Evolutionary conservation across 805 yeast species (phyloP), one percentile per base, ranked within the genome.

Genomic region (Geotrichum ghanense): DNA sequence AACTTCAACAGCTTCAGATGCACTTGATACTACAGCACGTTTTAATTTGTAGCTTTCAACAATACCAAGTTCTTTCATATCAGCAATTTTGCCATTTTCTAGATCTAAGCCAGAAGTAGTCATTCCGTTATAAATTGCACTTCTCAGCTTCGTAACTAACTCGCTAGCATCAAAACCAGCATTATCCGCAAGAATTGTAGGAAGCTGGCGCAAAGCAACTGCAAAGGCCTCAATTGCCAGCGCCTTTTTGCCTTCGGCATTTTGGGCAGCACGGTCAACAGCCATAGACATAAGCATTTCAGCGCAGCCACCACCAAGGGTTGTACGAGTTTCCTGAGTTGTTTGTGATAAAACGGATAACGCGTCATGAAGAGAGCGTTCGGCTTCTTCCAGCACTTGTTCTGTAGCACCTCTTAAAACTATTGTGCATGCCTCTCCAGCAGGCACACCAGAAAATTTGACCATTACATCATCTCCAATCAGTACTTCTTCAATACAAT

Each of bases 1-100:
- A 43, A 92, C 89, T 70, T 92, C 97, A 3, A 97, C 94, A 25
- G 98, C 98, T 70, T 92, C 99, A n/a, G 95, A 74, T 3, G 98
- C 97, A 42, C 94, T 81, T 12, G 88, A 77, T 16, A 92, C 97
- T 14, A 94, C 98, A 1, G 97, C 95, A 53, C 78, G 74, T 69
- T 92, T 92, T 64, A 92, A 75, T 67, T 89, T 90, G 68, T 75
- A 92, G 53, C 94, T 81, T 69, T 92, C 99, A 45, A 92, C 88
- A 55, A 90, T 77, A 20, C 97, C 98, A 56, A 81, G 67, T 51
- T 88, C 92, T 64, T 95, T 78, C 94, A 92, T 90, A 64, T 92
- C 98, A 12, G 88, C 95, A 51, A 92, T 80, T 41, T 65, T 70
- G 51, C 98, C 98, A 37, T 73, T 72, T 61, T 84, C 79, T 58